These are phyloP conservation scores for Ustilago loliicola DNA, from an alignment of 1,284 basidiomycete species.

Conservation along the genomic window DNA sequence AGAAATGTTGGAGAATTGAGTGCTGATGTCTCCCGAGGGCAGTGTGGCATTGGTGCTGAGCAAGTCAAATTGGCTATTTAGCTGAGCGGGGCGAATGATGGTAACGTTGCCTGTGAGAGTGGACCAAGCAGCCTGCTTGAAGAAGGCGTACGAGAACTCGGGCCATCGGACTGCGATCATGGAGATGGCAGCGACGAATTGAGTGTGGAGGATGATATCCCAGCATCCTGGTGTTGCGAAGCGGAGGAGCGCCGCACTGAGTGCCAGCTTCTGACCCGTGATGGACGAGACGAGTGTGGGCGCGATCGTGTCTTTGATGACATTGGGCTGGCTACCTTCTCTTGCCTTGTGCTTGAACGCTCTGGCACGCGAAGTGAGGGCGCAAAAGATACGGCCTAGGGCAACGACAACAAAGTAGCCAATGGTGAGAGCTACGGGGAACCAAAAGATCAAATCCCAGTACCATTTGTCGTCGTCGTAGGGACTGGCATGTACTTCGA, in stretches of 20 bases:
- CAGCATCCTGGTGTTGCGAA: conserved; percentile 93
- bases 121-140: conserved; percentile 71
- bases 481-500: conserved; percentile 84
- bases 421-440: conserved; percentile 81
- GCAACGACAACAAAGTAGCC: conserved; percentile 86
- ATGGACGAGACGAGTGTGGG: conserved; percentile 80
- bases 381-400: conserved; percentile 75
- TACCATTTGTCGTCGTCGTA: conserved; percentile 78
- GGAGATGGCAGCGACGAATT: conserved; percentile 80
- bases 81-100: conserved; percentile 34
- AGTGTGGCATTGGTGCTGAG: conserved; percentile 51
- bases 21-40: conserved; percentile 52
- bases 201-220: conserved; percentile 91
- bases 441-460: conserved; percentile 84
- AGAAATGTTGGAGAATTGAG: conserved; percentile 77
- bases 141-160: conserved; percentile 80
- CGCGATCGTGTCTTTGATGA: conserved; percentile 57
- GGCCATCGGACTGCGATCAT: conserved; percentile 98
- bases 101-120: conserved; percentile 54
- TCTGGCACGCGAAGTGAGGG: conserved; percentile 42
- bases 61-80: conserved; percentile 31
- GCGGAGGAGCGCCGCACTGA: conserved; percentile 85
- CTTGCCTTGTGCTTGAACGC: conserved; percentile 62
- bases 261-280: conserved; percentile 87
- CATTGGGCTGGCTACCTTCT: conserved; percentile 59